Evolutionary conservation across 345 rosid genomes (phyloP), one percentile per base, ranked within the genome.

Genomic region (Eucalyptus urophylla): DNA sequence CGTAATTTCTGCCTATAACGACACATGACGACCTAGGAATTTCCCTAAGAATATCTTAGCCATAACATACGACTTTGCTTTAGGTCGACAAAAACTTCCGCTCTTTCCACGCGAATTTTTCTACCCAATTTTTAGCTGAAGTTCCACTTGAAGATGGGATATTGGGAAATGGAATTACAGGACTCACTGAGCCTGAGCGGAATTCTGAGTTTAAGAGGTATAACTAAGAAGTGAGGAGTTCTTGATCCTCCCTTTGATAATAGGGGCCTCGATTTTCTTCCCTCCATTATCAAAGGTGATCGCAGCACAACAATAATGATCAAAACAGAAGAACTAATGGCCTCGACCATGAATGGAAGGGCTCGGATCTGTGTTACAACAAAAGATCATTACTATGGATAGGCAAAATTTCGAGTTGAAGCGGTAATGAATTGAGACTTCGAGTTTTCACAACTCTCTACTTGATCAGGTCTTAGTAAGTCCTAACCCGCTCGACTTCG

Each of bases 401-500:
- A 19, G 6, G 85, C 3, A 76, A 72, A 76, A 76, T 76, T 76
- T 40, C 29, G 14, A 76, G 85, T 40, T 76, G 85, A 22, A 40
- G 47, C 29, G 15, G 81, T 16, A 76, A 76, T 40, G 47, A 76
- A 76, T 76, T 76, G 47, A 76, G 44, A 37, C 47, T 6, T 76
- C 9, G 3, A 33, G 81, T 33, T 37, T 72, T 72, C 44, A 33
- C 81, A 33, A 40, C 85, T 44, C 85, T 76, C 85, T 21, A 25
- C 47, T 40, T 40, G 85, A 76, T 76, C 87, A 90, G 13, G 80
- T 40, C 72, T 88, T 89, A 62, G 60, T 51, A 49, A 80, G 92
- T 89, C 86, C 92, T 89, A 49, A 88, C 86, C 92, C 76, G 91
- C 80, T 90, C 29, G 12, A 56, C 89, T 50, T 88, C 89, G 43